A percentile compares a stretch with the other conserved stretches of the same genome.
Evolutionary conservation across 768 basidiomycete genomes (phyloP).

Genomic region (Mrakia gelida): DNA sequence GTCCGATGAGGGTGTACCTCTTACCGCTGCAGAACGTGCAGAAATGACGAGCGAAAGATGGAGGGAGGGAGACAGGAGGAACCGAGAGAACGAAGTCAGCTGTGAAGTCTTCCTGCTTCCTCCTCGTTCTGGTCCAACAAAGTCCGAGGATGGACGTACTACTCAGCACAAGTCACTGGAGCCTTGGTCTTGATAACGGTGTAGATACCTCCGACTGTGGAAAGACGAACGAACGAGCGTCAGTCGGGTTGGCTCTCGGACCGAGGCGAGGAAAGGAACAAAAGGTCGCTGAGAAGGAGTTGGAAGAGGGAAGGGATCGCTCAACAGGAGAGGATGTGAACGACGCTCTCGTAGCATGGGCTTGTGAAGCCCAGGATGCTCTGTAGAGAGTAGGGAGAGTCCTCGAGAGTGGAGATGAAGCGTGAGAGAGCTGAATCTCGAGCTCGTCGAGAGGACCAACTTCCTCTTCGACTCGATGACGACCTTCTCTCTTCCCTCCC

Average conservation of each 20-base stretch:
- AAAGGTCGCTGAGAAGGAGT: neutral
- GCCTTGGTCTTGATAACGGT: conserved; percentile 99
- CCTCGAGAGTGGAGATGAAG: neutral
- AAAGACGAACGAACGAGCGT: too few species aligned
- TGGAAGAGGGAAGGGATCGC: neutral
- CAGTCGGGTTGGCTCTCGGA: conserved; percentile 1
- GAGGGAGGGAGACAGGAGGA: neutral
- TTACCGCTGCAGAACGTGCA: conserved; percentile 14
- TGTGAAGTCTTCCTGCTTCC: too few species aligned
- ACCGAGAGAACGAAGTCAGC: neutral
- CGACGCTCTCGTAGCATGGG: too few species aligned
- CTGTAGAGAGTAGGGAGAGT: neutral
- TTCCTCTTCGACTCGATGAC: neutral
- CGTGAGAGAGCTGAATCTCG: neutral
- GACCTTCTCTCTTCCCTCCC: neutral
- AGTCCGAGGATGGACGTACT: conserved; percentile 37
- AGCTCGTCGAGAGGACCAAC: neutral
- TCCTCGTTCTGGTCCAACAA: neutral
- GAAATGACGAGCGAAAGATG: neutral
- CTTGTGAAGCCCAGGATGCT: neutral
- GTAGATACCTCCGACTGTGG: conserved; percentile 87
- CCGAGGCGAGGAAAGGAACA: neutral
- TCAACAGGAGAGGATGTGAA: neutral
- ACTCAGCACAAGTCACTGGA: conserved; percentile 94
- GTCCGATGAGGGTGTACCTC: conserved; percentile 85